These are phyloP conservation scores for Leccinum sublutescens DNA, from an alignment of 768 basidiomycete species.

Conservation along the genomic window DNA sequence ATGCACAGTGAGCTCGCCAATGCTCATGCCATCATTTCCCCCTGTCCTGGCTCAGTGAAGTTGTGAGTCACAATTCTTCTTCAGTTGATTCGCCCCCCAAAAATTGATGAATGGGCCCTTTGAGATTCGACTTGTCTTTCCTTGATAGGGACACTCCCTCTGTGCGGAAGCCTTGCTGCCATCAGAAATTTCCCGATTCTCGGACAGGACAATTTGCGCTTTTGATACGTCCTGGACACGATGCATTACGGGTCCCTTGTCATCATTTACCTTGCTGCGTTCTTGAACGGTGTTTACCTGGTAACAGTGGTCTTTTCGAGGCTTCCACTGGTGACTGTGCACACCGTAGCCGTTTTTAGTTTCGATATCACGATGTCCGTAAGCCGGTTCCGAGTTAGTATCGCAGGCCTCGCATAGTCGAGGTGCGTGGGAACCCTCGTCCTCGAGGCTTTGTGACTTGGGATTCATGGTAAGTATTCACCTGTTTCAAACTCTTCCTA, in stretches of 20 bases:
- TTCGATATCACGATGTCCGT: neutral
- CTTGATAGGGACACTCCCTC: neutral
- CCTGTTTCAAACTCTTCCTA: neutral
- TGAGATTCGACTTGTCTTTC: conserved; percentile 4
- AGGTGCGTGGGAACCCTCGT: neutral
- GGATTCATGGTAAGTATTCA: neutral
- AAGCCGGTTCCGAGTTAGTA: neutral
- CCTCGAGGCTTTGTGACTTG: neutral
- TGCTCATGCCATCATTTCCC: conserved; percentile 3
- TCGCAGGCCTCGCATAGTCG: no score
- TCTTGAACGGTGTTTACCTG: neutral
- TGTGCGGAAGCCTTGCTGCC: neutral
- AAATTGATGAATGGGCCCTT: conserved; percentile 1
- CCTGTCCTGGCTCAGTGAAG: conserved; percentile 4
- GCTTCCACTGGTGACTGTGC: neutral
- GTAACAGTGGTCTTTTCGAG: neutral
- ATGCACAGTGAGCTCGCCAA: conserved; percentile 5
- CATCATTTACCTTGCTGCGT: neutral
- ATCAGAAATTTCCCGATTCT: neutral
- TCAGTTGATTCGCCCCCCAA: conserved; percentile 16
- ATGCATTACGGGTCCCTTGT: neutral
- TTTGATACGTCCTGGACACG: neutral
- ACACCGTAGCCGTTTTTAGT: neutral
- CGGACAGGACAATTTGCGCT: neutral
- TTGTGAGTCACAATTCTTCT: neutral